Conservation (phyloP, 345 rosid species). For the Brassica nigra region DNA sequence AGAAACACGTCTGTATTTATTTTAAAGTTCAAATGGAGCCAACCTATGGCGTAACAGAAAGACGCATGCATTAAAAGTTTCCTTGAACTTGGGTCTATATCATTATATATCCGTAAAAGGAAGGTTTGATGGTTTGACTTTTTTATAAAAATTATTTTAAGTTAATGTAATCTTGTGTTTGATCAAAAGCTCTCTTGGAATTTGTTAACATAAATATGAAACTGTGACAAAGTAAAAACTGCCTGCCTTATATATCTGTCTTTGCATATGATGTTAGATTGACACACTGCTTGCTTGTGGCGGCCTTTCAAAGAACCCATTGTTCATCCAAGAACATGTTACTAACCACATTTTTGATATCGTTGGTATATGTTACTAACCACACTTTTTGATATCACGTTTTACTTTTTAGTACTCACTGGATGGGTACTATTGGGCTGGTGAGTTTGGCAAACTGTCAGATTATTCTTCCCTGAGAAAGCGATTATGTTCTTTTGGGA, state of each 20-base stretch:
- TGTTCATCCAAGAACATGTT: constrained; percentile 87
- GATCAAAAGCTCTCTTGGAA: not conserved
- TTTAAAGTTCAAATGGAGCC: not conserved
- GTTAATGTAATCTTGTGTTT: not conserved
- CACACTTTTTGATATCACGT: not conserved
- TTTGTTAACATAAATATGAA: not conserved
- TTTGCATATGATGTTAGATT: constrained; percentile 53
- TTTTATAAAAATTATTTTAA: not conserved
- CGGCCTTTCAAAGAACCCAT: constrained; percentile 72
- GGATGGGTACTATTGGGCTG: not conserved
- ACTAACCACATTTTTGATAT: constrained; percentile 46
- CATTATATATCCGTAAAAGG: not conserved
- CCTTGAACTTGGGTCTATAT: not conserved
- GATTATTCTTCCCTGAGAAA: constrained; percentile 87
- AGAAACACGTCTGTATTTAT: not conserved
- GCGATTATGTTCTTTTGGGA: constrained; percentile 55
- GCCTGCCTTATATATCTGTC: constrained; percentile 14
- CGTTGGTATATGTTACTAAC: constrained; percentile 57
- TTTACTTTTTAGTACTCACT: not conserved
- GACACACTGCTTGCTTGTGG: constrained; percentile 89
- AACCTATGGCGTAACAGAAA: constrained; percentile 10
- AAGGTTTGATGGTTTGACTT: not conserved
- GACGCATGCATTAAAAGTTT: constrained; percentile 5
- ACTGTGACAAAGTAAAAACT: not conserved
- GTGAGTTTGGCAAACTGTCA: constrained; percentile 62